A percentile compares a stretch with the other conserved stretches of the same genome.
Evolutionary conservation across 2,329 filamentous ascomycete species (phyloP).

Genomic region (Botrytis medusae): DNA sequence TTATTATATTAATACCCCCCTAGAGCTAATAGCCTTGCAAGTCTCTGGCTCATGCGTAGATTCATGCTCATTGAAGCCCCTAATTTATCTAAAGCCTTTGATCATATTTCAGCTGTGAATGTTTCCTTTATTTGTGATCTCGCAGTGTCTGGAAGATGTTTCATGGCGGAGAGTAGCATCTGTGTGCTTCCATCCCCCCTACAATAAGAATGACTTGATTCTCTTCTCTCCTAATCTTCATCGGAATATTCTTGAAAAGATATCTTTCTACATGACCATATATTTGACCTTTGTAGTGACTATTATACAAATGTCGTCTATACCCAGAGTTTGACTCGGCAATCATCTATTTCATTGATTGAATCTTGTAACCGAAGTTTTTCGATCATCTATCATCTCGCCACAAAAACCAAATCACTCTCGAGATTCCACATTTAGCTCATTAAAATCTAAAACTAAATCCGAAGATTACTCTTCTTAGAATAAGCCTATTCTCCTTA

Average conservation of each 20-base stretch:
- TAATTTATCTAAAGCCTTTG: fast-evolving
- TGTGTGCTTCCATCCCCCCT: not conserved
- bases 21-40: too few species aligned
- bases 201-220: not conserved
- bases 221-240: not conserved
- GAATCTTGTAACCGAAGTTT: too few species aligned
- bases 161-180: not conserved
- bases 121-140: not conserved
- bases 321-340: not conserved
- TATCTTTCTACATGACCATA: too few species aligned
- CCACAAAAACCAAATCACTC: not conserved
- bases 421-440: not conserved
- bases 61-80: not conserved
- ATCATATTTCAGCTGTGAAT: not conserved
- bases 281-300: not conserved
- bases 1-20: too few species aligned
- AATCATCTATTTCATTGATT: not conserved
- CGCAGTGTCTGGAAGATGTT: not conserved
- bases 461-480: too few species aligned
- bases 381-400: not conserved
- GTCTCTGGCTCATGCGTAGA: too few species aligned
- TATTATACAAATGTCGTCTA: not conserved
- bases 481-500: too few species aligned
- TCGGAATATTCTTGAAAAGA: fast-evolving
- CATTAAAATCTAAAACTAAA: too few species aligned